Evolutionary conservation across 306 rosid genomes (phyloP).

Genomic region (Benincasa hispida): DNA sequence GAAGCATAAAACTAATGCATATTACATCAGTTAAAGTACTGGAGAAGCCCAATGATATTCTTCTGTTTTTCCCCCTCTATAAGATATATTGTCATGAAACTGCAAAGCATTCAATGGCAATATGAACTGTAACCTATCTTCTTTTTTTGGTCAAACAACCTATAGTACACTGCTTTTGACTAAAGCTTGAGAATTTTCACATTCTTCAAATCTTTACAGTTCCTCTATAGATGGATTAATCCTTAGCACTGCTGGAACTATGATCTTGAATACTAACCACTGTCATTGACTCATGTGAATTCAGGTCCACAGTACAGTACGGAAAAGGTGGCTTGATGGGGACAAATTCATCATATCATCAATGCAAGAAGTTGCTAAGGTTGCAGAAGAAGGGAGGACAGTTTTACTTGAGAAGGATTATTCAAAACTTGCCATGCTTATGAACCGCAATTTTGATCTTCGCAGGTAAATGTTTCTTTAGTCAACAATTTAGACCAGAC

Average conservation of each 20-base stretch:
- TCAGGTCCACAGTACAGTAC: conserved; percentile 79
- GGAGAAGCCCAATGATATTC: background rate
- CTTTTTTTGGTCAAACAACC: background rate
- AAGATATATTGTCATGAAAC: background rate
- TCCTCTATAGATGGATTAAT: background rate
- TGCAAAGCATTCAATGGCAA: background rate
- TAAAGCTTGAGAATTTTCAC: background rate
- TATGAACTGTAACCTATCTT: background rate
- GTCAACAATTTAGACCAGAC: background rate
- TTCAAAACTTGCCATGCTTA: conserved; percentile 48
- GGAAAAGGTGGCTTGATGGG: conserved; percentile 79
- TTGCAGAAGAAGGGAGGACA: conserved; percentile 60
- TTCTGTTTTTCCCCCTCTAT: background rate
- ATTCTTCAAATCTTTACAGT: background rate
- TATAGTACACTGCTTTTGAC: background rate
- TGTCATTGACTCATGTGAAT: background rate
- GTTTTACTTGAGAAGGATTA: conserved; percentile 53
- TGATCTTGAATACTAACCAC: background rate
- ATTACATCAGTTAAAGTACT: background rate
- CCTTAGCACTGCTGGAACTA: background rate
- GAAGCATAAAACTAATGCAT: conserved; percentile 1
- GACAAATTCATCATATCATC: conserved; percentile 71
- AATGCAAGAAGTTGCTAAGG: conserved; percentile 55
- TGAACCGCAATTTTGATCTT: conserved; percentile 71
- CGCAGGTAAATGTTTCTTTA: conserved; percentile 44